A percentile compares a stretch with the other conserved stretches of the same genome.
phyloP scores from a whole-genome alignment of 805 yeast genomes.

The Barnettozyma sp. region DNA sequence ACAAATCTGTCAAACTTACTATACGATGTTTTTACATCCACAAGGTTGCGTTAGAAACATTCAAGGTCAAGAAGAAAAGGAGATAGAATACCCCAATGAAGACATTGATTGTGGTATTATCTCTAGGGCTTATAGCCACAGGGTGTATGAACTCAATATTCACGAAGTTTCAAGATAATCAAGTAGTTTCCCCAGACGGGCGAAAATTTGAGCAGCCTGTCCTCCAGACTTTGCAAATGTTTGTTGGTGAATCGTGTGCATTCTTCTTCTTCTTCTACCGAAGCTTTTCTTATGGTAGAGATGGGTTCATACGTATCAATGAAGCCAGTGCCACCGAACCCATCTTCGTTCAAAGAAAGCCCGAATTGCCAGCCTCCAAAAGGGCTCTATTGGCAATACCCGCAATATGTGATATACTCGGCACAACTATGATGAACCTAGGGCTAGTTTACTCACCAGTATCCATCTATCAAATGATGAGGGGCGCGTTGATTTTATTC shows the following conservation, averaged over 20 bases:
- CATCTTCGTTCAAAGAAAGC: too few species aligned
- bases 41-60: too few species aligned
- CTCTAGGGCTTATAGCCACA: conserved; percentile 50
- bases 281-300: conserved; percentile 12
- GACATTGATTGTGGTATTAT: conserved; percentile 11
- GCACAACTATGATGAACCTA: conserved; percentile 70
- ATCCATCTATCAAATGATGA: conserved; percentile 78
- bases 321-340: conserved; percentile 5
- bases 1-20: too few species aligned
- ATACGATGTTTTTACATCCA: too few species aligned
- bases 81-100: conserved; percentile 10
- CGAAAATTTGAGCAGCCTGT: conserved; percentile 68
- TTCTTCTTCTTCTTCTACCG: conserved; percentile 34
- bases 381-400: conserved; percentile 46
- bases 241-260: conserved; percentile 58
- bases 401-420: conserved; percentile 62
- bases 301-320: neutral
- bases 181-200: conserved; percentile 51
- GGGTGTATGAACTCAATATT: conserved; percentile 71
- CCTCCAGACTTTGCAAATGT: conserved; percentile 75
- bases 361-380: conserved; percentile 21
- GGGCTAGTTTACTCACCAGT: conserved; percentile 72
- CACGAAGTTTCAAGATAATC: conserved; percentile 71
- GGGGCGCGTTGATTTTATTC: conserved; percentile 70
- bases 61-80: neutral